Conservation (phyloP, 2,329 filamentous ascomycete genomes). For the Hysterium pulicare region DNA sequence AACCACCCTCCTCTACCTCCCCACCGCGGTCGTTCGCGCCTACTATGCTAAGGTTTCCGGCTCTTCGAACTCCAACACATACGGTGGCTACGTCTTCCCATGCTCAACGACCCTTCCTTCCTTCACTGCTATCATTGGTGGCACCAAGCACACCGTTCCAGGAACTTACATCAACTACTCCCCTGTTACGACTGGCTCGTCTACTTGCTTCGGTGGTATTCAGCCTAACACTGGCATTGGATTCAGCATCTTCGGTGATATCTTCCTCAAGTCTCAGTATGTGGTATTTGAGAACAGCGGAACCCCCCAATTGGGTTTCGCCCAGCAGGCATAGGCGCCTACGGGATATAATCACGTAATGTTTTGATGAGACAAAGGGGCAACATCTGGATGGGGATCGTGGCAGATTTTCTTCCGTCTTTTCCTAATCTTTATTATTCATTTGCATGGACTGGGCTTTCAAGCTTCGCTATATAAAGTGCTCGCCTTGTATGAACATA, state of each 20-base stretch:
- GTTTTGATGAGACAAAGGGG: background rate
- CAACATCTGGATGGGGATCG: background rate
- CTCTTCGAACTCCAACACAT: conserved; percentile 44
- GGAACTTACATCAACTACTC: conserved; percentile 56
- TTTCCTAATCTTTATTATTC: too few relatives aligned
- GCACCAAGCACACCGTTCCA: conserved; percentile 50
- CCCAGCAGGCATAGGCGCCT: conserved; percentile 11
- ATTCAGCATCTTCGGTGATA: conserved; percentile 70
- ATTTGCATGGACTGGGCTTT: too few relatives aligned
- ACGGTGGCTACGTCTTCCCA: conserved; percentile 56
- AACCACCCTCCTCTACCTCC: conserved; percentile 63
- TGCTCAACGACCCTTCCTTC: conserved; percentile 51
- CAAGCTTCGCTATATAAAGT: too few relatives aligned
- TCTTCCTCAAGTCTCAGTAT: conserved; percentile 75
- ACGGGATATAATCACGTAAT: background rate
- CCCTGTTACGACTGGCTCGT: conserved; percentile 35
- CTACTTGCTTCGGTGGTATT: conserved; percentile 70
- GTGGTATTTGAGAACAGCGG: conserved; percentile 54
- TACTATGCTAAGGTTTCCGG: conserved; percentile 61
- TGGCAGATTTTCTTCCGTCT: background rate
- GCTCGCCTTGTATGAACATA: too few relatives aligned
- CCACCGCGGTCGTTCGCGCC: conserved; percentile 49
- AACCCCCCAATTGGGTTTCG: conserved; percentile 44
- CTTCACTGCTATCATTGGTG: conserved; percentile 52
- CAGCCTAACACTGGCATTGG: conserved; percentile 60